Percentiles rank a stretch among this genome's conserved stretches.
These are phyloP conservation scores for Ochromonas danica DNA, from an alignment of 108 stramenopile genomes.

Conservation along the genomic window DNA sequence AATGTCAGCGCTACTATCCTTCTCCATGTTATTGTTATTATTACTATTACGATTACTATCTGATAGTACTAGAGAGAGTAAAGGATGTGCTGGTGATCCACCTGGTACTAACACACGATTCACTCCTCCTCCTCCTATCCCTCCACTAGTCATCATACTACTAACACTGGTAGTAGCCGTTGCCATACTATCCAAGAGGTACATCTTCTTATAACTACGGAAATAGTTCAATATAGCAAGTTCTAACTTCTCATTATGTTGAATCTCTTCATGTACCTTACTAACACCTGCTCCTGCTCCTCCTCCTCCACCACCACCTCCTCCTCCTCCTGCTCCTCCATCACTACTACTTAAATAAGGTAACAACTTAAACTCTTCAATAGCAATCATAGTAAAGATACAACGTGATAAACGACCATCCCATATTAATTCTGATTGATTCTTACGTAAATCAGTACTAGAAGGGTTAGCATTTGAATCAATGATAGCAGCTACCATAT, in stretches of 20 bases:
- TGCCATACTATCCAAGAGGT: slow-evolving; percentile 41
- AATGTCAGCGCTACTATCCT: slow-evolving; percentile 73
- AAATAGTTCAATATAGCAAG: slow-evolving; percentile 67
- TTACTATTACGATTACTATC: slow-evolving; percentile 23
- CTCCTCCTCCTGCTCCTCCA: slow-evolving; percentile 71
- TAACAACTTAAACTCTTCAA: slow-evolving; percentile 77
- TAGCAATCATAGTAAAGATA: slow-evolving; percentile 78
- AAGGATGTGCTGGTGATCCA: slow-evolving; percentile 13
- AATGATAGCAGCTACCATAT: slow-evolving; percentile 84
- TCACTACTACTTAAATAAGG: too few species aligned
- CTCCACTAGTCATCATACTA: too few species aligned
- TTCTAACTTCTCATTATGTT: slow-evolving; percentile 74
- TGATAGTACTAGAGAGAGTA: slow-evolving; percentile 1
- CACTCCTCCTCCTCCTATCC: too few species aligned
- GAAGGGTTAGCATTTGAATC: slow-evolving; percentile 79
- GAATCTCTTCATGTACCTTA: too few species aligned
- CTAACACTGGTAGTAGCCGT: neutral
- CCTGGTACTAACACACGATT: neutral
- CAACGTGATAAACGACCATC: slow-evolving; percentile 85
- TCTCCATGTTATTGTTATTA: slow-evolving; percentile 67
- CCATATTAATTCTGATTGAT: slow-evolving; percentile 74
- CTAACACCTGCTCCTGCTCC: slow-evolving; percentile 63
- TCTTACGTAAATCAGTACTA: slow-evolving; percentile 60
- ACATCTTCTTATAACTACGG: slow-evolving; percentile 81
- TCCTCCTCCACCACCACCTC: slow-evolving; percentile 64